Evolutionary conservation across 306 rosid species (phyloP).

Genomic region (Quercus rubra): DNA sequence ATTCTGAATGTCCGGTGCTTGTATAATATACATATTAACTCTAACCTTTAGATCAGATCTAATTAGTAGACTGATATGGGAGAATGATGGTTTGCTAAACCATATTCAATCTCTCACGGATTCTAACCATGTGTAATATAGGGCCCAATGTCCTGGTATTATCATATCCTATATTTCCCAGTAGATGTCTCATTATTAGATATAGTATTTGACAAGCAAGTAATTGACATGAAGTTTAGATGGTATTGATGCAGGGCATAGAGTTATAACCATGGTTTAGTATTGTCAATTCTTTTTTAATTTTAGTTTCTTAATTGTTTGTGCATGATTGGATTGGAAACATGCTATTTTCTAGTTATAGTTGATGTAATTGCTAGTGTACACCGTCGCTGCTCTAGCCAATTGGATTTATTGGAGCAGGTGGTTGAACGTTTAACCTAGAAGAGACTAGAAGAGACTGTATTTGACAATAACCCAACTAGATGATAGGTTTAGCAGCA

Average conservation of each 20-base stretch:
- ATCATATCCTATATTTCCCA: not conserved
- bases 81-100: slow-evolving; percentile 6
- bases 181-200: not conserved
- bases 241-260: not conserved
- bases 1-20: slow-evolving; percentile 15
- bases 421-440: too few relatives aligned
- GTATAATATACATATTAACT: slow-evolving; percentile 27
- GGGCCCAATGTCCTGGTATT: not conserved
- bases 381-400: too few relatives aligned
- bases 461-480: not conserved
- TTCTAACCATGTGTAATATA: slow-evolving; percentile 17
- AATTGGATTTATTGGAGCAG: too few relatives aligned
- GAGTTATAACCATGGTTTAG: not conserved
- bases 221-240: not conserved
- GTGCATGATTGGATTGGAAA: too few relatives aligned
- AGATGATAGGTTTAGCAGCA: not conserved
- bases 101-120: slow-evolving; percentile 10
- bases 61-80: slow-evolving; percentile 27
- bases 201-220: not conserved
- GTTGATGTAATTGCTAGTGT: too few relatives aligned
- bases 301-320: too few relatives aligned
- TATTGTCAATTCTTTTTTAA: not conserved
- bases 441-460: not conserved
- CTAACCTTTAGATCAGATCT: slow-evolving; percentile 43
- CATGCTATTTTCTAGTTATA: too few relatives aligned